These are phyloP conservation scores for Lyophyllum decastes DNA, from an alignment of 768 basidiomycete species.

Conservation along the genomic window DNA sequence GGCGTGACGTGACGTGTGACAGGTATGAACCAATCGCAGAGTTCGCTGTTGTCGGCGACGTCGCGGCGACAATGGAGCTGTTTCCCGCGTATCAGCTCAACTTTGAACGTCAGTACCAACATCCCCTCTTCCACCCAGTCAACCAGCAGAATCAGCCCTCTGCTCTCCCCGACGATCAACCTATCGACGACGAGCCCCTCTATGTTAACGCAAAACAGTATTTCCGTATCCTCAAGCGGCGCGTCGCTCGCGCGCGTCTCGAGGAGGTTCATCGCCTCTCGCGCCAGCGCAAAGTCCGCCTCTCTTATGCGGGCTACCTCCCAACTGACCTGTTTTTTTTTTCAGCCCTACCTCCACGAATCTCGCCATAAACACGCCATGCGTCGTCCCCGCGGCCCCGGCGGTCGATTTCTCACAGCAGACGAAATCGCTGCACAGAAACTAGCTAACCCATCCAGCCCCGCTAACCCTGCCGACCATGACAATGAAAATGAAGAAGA, in stretches of 20 bases:
- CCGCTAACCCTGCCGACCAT: slow-evolving; percentile 23
- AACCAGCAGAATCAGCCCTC: slow-evolving; percentile 18
- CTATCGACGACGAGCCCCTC: slow-evolving; percentile 93
- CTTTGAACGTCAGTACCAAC: slow-evolving; percentile 29
- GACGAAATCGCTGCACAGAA: slow-evolving; percentile 92
- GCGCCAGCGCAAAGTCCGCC: slow-evolving; percentile 82
- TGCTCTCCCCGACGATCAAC: slow-evolving; percentile 29
- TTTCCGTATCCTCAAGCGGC: slow-evolving; percentile 94
- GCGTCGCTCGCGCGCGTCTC: slow-evolving; percentile 85
- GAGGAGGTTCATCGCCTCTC: slow-evolving; percentile 95
- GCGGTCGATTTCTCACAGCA: slow-evolving; percentile 95
- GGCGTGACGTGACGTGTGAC: slow-evolving; percentile 23
- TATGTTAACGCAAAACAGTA: slow-evolving; percentile 99
- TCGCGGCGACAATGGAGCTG: slow-evolving; percentile 50
- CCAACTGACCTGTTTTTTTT: slow-evolving; percentile 9
- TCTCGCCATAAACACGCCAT: slow-evolving; percentile 98
- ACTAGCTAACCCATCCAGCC: slow-evolving; percentile 32
- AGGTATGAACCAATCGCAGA: slow-evolving; percentile 48
- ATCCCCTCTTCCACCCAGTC: slow-evolving; percentile 20
- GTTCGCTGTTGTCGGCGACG: slow-evolving; percentile 32
- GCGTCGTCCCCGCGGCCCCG: slow-evolving; percentile 94
- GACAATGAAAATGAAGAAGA: slow-evolving; percentile 15
- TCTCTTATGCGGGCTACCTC: background rate
- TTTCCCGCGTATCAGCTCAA: slow-evolving; percentile 58
- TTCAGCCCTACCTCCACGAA: slow-evolving; percentile 95